These are phyloP conservation scores for Pleurotus djamor DNA, from an alignment of 768 basidiomycete genomes.

Conservation along the genomic window DNA sequence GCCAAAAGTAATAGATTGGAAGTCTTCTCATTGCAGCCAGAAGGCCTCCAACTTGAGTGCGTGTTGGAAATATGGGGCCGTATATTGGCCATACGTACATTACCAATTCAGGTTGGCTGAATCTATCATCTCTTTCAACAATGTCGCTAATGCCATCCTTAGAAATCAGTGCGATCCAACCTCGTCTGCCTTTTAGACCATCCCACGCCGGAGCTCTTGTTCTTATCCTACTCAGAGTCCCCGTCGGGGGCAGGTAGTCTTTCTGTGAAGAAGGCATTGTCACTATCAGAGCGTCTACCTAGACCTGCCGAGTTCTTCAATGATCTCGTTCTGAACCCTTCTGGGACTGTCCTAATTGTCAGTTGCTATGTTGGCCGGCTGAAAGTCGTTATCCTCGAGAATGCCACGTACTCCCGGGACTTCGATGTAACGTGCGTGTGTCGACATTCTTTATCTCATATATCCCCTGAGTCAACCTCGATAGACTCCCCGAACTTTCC, in stretches of 20 bases:
- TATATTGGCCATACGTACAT: conserved; percentile 50
- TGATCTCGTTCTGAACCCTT: conserved; percentile 63
- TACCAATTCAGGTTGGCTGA: conserved; percentile 50
- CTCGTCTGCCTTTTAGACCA: conserved; percentile 72
- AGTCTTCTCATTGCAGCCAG: conserved; percentile 60
- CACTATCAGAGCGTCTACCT: conserved; percentile 55
- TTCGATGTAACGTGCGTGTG: conserved; percentile 62
- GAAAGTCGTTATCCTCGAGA: conserved; percentile 56
- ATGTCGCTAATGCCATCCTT: conserved; percentile 12
- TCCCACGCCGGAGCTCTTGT: conserved; percentile 70
- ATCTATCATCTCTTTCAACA: not conserved
- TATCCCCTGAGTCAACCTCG: conserved; percentile 5
- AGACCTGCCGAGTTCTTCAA: conserved; percentile 72
- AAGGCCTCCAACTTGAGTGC: conserved; percentile 61
- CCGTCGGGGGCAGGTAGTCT: conserved; percentile 32
- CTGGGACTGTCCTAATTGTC: conserved; percentile 56
- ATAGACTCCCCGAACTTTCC: conserved; percentile 64
- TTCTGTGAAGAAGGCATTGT: conserved; percentile 37
- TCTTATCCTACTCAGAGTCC: conserved; percentile 50
- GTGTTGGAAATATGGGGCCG: conserved; percentile 69
- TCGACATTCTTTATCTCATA: conserved; percentile 2
- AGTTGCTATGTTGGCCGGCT: conserved; percentile 72
- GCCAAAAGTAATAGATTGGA: conserved; percentile 67
- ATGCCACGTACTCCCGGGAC: conserved; percentile 51
- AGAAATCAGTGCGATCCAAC: conserved; percentile 41